Evolutionary conservation across 2,329 filamentous ascomycete genomes (phyloP), one percentile per base, ranked within the genome.

Genomic region (Xylariaceae sp.): DNA sequence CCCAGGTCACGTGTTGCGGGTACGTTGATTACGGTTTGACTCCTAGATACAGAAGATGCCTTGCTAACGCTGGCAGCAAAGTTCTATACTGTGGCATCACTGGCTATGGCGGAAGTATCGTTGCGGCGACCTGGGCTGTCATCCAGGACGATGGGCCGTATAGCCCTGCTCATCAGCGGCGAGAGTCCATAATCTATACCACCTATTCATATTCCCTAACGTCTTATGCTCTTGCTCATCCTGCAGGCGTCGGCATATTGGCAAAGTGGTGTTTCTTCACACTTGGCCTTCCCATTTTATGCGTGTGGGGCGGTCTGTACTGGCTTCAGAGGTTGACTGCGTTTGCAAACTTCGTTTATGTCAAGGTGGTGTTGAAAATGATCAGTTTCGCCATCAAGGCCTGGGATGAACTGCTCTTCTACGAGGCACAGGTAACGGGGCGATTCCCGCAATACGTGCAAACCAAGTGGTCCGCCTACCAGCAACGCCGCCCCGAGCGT

Each of bases 381-480:
- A 19, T 34, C 1, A 3, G 28, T 5, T 29, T 19, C 4, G 7
- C 41, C 9, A 24, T 12, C 7, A 24, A 31, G 9, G 16, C 24
- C 2, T 41, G 39, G 36, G 43, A 46, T 24, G 7, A 14, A 11
- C 38, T 41, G 13, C 39, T 45, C 34, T 36, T 40, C 15, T 27
- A 34, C 5, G 42, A 48, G 31, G 40, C 42, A 15, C 32, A 43
- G 15, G 6, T 46, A 6, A 27, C 38, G 8, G 45, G 41, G 23
- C 39, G 43, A 9, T 14, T 46, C 4, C 45, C 42, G 5, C 28
- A 14, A 1, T 46, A 40, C 17, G 34, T 48, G 18, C 42, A 45
- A 13, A 36, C 41, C 13, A 36, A 18, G 13, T 48, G 45, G 43
- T 46, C 40, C 5, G 36, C 36, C 3, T 39, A 46, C 15, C 39